These are phyloP conservation scores for Pistacia vera DNA, from an alignment of 345 rosid species.

Conservation along the genomic window DNA sequence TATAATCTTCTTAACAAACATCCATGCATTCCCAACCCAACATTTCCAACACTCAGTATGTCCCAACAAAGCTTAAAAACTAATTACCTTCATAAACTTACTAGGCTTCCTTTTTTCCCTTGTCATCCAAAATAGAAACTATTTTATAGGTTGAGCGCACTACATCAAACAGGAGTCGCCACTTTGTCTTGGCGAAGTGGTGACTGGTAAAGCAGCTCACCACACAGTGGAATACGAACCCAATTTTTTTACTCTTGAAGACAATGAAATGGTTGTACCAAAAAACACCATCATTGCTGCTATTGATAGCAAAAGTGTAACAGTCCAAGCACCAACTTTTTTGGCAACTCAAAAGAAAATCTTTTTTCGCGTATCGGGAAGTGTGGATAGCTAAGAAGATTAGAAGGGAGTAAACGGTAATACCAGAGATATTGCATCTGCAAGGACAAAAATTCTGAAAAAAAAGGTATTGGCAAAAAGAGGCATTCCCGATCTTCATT, in stretches of 20 bases:
- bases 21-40: no score
- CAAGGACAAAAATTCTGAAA: conserved; percentile 9
- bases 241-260: not conserved
- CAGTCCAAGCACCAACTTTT: conserved; percentile 1
- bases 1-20: no score
- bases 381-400: conserved; percentile 12
- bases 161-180: not conserved
- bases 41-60: no score
- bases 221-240: not conserved
- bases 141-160: not conserved
- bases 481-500: conserved; percentile 2
- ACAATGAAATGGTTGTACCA: not conserved
- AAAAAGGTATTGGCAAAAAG: not conserved
- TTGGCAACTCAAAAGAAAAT: conserved; percentile 2
- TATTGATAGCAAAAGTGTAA: conserved; percentile 4
- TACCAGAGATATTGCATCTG: conserved; percentile 7
- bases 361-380: not conserved
- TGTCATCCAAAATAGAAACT: not conserved
- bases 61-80: no score
- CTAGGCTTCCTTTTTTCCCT: no score
- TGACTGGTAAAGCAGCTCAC: not conserved
- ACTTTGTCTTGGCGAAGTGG: not conserved
- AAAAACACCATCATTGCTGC: conserved; percentile 14
- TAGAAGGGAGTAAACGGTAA: not conserved
- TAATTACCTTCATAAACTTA: no score